phyloP scores from a whole-genome alignment of 805 yeast species.

The Candida boleticola region DNA sequence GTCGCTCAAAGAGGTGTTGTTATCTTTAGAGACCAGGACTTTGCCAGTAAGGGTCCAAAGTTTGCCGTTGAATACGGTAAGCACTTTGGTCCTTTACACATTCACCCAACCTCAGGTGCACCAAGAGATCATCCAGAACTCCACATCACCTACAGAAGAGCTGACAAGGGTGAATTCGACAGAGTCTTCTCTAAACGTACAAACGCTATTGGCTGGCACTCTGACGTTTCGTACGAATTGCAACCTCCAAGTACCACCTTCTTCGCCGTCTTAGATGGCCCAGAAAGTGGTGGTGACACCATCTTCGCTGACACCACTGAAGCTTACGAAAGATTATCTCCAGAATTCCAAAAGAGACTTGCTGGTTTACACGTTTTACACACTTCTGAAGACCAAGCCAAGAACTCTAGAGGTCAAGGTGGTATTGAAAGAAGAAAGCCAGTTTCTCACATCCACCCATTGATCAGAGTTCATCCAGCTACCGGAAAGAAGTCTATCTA shows the following conservation, averaged over 20 bases:
- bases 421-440: conserved; percentile 65
- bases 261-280: conserved; percentile 58
- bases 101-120: conserved; percentile 74
- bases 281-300: conserved; percentile 75
- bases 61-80: conserved; percentile 53
- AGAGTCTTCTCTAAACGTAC: conserved; percentile 33
- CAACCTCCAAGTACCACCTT: conserved; percentile 74
- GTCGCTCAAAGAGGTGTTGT: conserved; percentile 73
- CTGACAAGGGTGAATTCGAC: conserved; percentile 36
- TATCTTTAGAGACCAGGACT: conserved; percentile 64
- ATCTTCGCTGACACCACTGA: conserved; percentile 68
- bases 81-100: conserved; percentile 68
- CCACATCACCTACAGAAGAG: conserved; percentile 58
- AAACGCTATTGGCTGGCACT: conserved; percentile 56
- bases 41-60: conserved; percentile 49
- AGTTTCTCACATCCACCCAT: conserved; percentile 64
- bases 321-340: conserved; percentile 70
- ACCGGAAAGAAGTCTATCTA: conserved; percentile 58
- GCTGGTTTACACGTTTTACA: conserved; percentile 66
- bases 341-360: conserved; percentile 56
- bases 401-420: conserved; percentile 51
- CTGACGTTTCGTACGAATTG: conserved; percentile 71
- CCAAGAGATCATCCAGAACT: conserved; percentile 63
- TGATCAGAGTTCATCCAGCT: conserved; percentile 73
- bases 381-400: conserved; percentile 70